phyloP scores from a whole-genome alignment of 495 filamentous ascomycete genomes.

The Eremomyces bilateralis region DNA sequence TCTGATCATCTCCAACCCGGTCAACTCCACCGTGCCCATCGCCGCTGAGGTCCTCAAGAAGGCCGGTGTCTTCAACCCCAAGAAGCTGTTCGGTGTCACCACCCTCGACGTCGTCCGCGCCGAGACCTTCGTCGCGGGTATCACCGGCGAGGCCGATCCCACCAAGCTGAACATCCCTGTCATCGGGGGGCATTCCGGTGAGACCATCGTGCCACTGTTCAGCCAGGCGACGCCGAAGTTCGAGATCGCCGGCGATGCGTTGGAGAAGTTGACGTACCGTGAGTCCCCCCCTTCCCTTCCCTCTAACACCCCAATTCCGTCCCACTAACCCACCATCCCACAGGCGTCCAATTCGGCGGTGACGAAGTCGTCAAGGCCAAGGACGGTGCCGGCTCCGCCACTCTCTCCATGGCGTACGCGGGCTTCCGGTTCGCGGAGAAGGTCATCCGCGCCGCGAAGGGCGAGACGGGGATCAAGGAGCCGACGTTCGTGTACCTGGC shows the following conservation, averaged over 20 bases:
- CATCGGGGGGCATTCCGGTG: conserved; percentile 89
- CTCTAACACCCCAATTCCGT: neutral
- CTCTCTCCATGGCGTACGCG: conserved; percentile 93
- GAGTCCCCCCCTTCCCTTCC: conserved; percentile 12
- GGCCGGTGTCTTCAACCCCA: conserved; percentile 77
- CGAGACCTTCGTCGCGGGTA: conserved; percentile 82
- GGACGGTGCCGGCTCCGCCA: conserved; percentile 85
- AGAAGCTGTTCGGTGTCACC: conserved; percentile 92
- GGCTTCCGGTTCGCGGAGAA: conserved; percentile 92
- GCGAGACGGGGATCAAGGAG: conserved; percentile 79
- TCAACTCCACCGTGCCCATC: conserved; percentile 97
- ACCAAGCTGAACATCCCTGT: conserved; percentile 70
- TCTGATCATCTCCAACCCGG: conserved; percentile 95
- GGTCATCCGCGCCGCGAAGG: conserved; percentile 68
- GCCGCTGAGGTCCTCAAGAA: conserved; percentile 88
- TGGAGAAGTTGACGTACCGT: conserved; percentile 73
- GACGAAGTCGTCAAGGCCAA: conserved; percentile 98
- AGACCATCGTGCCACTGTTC: conserved; percentile 95
- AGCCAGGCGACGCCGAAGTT: conserved; percentile 66
- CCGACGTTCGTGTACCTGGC: conserved; percentile 88
- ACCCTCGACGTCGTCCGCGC: conserved; percentile 95
- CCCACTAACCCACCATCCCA: neutral
- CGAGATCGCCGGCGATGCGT: conserved; percentile 65
- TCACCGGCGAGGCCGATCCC: conserved; percentile 61
- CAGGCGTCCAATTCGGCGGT: conserved; percentile 88